These are phyloP conservation scores for Aquilaria agallochum DNA, from an alignment of 441 rosid genomes.

Conservation along the genomic window DNA sequence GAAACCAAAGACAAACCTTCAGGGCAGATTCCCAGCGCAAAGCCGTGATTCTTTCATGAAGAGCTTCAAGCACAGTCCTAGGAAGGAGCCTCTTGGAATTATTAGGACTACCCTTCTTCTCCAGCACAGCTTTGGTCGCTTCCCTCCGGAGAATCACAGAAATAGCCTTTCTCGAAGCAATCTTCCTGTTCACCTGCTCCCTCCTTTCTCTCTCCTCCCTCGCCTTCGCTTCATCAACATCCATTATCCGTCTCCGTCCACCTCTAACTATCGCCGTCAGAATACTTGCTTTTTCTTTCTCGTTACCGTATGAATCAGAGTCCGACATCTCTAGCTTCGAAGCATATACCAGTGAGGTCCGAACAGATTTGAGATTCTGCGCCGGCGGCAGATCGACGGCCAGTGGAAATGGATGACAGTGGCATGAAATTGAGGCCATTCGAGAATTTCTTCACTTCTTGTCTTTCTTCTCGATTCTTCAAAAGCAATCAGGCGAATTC, in stretches of 20 bases:
- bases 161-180: constrained; percentile 80
- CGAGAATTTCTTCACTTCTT: constrained; percentile 3
- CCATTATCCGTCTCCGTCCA: constrained; percentile 27
- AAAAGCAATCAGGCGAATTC: too few relatives aligned
- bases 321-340: constrained; percentile 17
- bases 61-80: constrained; percentile 78
- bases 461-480: too few relatives aligned
- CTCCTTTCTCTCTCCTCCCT: constrained; percentile 43
- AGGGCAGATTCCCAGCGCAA: constrained; percentile 94
- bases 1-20: constrained; percentile 30
- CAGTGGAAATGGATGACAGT: constrained; percentile 25
- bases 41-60: constrained; percentile 79
- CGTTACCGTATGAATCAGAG: neutral
- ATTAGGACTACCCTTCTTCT: constrained; percentile 63
- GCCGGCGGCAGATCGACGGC: constrained; percentile 23
- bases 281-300: constrained; percentile 6
- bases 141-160: constrained; percentile 74
- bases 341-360: constrained; percentile 11
- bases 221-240: constrained; percentile 34
- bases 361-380: neutral
- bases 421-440: constrained; percentile 37
- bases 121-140: constrained; percentile 70
- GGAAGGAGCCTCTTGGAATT: constrained; percentile 82
- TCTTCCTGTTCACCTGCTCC: constrained; percentile 53
- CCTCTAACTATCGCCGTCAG: constrained; percentile 17